Percentiles rank a stretch among this genome's conserved stretches.
These are phyloP conservation scores for Monosporascus sp. DNA, from an alignment of 2,329 filamentous ascomycete species.

Conservation along the genomic window DNA sequence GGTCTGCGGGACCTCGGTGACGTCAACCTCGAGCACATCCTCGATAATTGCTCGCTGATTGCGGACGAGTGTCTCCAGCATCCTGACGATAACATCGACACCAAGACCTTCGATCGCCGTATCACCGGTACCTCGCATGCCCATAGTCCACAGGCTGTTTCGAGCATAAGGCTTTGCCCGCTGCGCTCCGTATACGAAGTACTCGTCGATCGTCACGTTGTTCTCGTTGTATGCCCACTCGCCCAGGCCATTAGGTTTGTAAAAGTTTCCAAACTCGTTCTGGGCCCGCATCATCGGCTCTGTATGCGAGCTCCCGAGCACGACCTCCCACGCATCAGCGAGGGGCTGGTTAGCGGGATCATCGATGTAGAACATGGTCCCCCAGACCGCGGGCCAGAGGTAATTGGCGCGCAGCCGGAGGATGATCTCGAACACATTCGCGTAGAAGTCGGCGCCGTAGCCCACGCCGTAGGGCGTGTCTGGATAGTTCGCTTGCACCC, in stretches of 20 bases:
- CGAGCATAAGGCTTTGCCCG: slow-evolving; percentile 62
- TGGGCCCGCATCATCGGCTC: slow-evolving; percentile 65
- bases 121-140: slow-evolving; percentile 67
- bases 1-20: slow-evolving; percentile 57
- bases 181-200: slow-evolving; percentile 62
- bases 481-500: slow-evolving; percentile 45
- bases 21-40: slow-evolving; percentile 48
- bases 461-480: slow-evolving; percentile 42
- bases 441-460: slow-evolving; percentile 61
- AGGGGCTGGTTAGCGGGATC: slow-evolving; percentile 64
- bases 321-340: slow-evolving; percentile 69
- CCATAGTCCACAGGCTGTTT: slow-evolving; percentile 60
- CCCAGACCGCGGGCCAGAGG: slow-evolving; percentile 70
- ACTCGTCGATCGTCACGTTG: slow-evolving; percentile 62
- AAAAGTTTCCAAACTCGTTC: slow-evolving; percentile 50
- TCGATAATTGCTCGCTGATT: slow-evolving; percentile 56
- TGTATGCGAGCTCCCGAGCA: slow-evolving; percentile 68
- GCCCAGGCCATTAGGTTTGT: slow-evolving; percentile 39
- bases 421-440: slow-evolving; percentile 65
- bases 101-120: slow-evolving; percentile 53
- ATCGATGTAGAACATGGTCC: slow-evolving; percentile 67
- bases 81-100: slow-evolving; percentile 49
- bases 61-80: slow-evolving; percentile 56
- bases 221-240: slow-evolving; percentile 68
- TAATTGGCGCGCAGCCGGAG: slow-evolving; percentile 69